Evolutionary conservation across 2,329 filamentous ascomycete species (phyloP), one percentile per base, ranked within the genome.

Genomic region (Leptographium radiaticola): DNA sequence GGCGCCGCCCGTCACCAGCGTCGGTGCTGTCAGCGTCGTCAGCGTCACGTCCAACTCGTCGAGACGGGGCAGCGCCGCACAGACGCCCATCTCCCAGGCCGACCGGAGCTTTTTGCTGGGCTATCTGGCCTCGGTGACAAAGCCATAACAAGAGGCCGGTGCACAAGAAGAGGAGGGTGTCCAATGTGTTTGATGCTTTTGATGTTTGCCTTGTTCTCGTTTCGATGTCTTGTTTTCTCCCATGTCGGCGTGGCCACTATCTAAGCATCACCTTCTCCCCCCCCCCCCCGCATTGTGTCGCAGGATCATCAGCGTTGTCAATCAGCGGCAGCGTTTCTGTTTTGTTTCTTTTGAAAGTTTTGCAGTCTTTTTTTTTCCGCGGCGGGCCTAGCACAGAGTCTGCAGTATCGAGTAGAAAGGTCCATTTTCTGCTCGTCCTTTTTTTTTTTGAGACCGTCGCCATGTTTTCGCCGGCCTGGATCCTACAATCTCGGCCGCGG

Each of bases 81-180:
- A 76, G 62, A 73, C 74, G 36, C 71, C 77, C 13, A 80, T 82
- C 46, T 85, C 83, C 5, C 79, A 86, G 0, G 84, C 80, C 0
- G 83, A 93, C 60, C 84, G 86, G 63, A 83, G 75, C 16, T 93
- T 93, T 62, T 69, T 94, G 63, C 72, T 93, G 51, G 84, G 79
- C 11, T 93, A 89, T 64, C 69, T 94, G 61, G 80, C 87, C 58
- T 73, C 72, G 31, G 71, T 74, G 3, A 73, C 74, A 12, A 69
- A 70, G 13, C n/a, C 34, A 20, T 52, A 9, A 9, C 18, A 18
- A 10, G 8, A 9, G 12, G 13, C 30, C 25, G 7, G 42, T 16
- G 13, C 6, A 13, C 6, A 25, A 20, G 12, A 18, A 25, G n/a
- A 2, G 18, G 40, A 13, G 34, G 25, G 25, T 25, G 25, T 5